A percentile compares a stretch with the other conserved stretches of the same genome.
Evolutionary conservation across 768 basidiomycete genomes (phyloP).

Genomic region (Hemileccinum impolitum): DNA sequence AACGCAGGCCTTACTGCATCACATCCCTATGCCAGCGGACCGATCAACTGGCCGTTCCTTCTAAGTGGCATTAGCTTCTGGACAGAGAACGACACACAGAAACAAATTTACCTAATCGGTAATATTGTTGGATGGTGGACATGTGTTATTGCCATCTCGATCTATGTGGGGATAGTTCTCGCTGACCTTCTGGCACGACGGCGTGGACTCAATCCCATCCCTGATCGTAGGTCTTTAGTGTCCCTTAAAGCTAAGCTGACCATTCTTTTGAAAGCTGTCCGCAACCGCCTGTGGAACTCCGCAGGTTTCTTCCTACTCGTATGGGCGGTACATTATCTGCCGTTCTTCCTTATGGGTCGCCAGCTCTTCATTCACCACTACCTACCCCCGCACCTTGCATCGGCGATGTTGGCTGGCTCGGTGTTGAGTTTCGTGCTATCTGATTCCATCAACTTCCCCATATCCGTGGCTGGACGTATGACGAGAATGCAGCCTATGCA

Average conservation of each 20-base stretch:
- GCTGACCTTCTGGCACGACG: constrained; percentile 89
- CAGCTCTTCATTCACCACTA: constrained; percentile 98
- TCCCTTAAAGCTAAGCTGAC: not conserved
- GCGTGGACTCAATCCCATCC: constrained; percentile 79
- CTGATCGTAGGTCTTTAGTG: constrained; percentile 63
- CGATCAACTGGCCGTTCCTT: constrained; percentile 98
- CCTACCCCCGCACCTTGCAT: constrained; percentile 92
- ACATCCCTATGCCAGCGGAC: constrained; percentile 94
- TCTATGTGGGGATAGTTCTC: constrained; percentile 85
- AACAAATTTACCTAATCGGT: constrained; percentile 96
- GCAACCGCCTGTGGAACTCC: constrained; percentile 93
- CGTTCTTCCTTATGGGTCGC: constrained; percentile 97
- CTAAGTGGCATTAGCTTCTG: constrained; percentile 97
- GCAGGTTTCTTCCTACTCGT: constrained; percentile 92
- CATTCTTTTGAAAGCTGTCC: constrained; percentile 56
- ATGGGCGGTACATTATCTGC: constrained; percentile 94
- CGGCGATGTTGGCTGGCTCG: constrained; percentile 87
- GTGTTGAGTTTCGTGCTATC: constrained; percentile 88
- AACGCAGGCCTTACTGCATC: constrained; percentile 98
- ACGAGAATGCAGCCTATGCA: constrained; percentile 50
- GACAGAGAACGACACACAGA: constrained; percentile 80
- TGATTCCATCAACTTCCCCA: constrained; percentile 88
- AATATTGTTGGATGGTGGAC: constrained; percentile 96
- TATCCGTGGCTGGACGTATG: constrained; percentile 70
- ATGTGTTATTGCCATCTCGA: constrained; percentile 78